Evolutionary conservation across 2,329 filamentous ascomycete species (phyloP), one percentile per base, ranked within the genome.

Genomic region (Xylariaceae sp.): DNA sequence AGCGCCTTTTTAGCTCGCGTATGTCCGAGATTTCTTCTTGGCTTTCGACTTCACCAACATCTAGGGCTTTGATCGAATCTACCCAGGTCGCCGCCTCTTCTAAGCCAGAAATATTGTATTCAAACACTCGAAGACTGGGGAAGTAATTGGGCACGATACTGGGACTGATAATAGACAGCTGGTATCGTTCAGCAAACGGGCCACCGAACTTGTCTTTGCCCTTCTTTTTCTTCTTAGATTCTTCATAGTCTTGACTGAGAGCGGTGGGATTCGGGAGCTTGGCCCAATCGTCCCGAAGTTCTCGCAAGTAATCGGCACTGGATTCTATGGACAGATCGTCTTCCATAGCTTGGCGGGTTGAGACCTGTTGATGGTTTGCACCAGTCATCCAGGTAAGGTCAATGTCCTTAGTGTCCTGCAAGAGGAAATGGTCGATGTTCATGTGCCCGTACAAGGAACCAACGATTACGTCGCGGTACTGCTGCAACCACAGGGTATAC

Each of bases 401-500:
- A 47, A 96, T 77, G 1, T 95, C 81, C 38, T 87, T 77, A 49
- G 84, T 89, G 66, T 97, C 92, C 61, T 96, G 89, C 14, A 99
- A 73, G 63, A 97, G 80, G 69, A 99, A 99, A 68, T 99, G 94
- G 62, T 99, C 94, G 57, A 96, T 88, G 64, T 99, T 99, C 94
- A 99, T 97, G 66, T 99, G 94, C 1, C 92, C 94, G 63, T 87
- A 99, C 6, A 95, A 64, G 22, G 83, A 83, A 11, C 81, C 83
- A 17, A 91, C 78, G 17, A 99, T 78, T 35, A 99, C 86, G 66
- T 99, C 94, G 32, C 94, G 87, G 68, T 90, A 99, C 67, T 95
- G 90, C 58, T 83, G 81, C 62, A 92, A 73, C 90, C 91, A 97
- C 4, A 97, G 73, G 0, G 90, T 87, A 69, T 96, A 99, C 66